These are phyloP conservation scores for Salix koriyanagi DNA, from an alignment of 345 rosid species.

Conservation along the genomic window DNA sequence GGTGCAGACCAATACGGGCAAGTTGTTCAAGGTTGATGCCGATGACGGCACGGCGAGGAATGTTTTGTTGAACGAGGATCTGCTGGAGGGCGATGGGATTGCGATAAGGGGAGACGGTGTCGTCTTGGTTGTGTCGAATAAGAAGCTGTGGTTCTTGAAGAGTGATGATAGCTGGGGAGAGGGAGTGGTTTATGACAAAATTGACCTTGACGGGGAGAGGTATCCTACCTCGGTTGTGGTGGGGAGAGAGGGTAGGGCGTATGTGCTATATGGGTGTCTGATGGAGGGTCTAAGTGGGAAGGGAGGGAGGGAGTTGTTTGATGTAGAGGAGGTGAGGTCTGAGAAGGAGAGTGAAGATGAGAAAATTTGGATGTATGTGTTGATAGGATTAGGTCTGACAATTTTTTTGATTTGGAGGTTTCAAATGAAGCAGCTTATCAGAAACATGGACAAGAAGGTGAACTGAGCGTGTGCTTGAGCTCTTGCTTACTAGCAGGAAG, in stretches of 20 bases:
- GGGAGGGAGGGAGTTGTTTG: slow-evolving; percentile 43
- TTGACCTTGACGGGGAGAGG: slow-evolving; percentile 53
- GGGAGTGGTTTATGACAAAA: slow-evolving; percentile 67
- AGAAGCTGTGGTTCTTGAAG: slow-evolving; percentile 65
- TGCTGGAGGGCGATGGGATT: slow-evolving; percentile 56
- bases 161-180: slow-evolving; percentile 68
- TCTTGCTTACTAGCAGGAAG: no score
- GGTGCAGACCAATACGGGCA: slow-evolving; percentile 83
- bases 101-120: slow-evolving; percentile 62
- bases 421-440: slow-evolving; percentile 68
- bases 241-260: slow-evolving; percentile 57
- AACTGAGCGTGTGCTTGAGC: neutral
- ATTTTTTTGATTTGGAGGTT: slow-evolving; percentile 84
- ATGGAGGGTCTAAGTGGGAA: slow-evolving; percentile 48
- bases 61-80: slow-evolving; percentile 45
- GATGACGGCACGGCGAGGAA: slow-evolving; percentile 59
- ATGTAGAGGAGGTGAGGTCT: slow-evolving; percentile 49
- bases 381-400: slow-evolving; percentile 72
- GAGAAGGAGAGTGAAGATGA: slow-evolving; percentile 54
- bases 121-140: slow-evolving; percentile 32
- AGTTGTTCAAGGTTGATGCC: slow-evolving; percentile 73
- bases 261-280: slow-evolving; percentile 67
- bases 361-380: slow-evolving; percentile 55
- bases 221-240: slow-evolving; percentile 53
- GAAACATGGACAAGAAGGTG: slow-evolving; percentile 53